These are phyloP conservation scores for Corynascus novoguineensis DNA, from an alignment of 495 filamentous ascomycete genomes.

Conservation along the genomic window DNA sequence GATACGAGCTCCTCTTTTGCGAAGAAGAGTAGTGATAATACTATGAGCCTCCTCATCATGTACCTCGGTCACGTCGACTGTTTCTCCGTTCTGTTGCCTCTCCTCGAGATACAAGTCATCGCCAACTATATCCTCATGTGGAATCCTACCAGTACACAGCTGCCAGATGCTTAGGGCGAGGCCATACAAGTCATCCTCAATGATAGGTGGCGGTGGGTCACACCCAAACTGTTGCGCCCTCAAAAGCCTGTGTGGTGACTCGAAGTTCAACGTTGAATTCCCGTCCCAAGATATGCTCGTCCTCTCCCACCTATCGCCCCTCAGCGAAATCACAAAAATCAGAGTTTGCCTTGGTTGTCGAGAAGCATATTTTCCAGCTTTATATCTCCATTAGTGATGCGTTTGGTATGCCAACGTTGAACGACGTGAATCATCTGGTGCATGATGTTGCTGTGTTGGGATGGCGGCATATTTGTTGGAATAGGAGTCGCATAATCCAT, in stretches of 20 bases:
- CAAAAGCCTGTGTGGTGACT: constrained; percentile 8
- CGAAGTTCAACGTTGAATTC: neutral
- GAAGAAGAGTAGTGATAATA: constrained; percentile 6
- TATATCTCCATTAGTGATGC: constrained; percentile 6
- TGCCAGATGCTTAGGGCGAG: constrained; percentile 14
- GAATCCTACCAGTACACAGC: constrained; percentile 8
- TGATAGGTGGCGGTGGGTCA: neutral
- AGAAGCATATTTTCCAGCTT: constrained; percentile 10
- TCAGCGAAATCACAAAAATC: constrained; percentile 2
- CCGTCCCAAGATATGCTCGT: neutral
- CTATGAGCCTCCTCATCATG: constrained; percentile 1
- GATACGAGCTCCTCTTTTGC: constrained; percentile 11
- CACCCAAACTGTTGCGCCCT: neutral
- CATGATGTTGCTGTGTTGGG: constrained; percentile 5
- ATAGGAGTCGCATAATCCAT: constrained; percentile 6
- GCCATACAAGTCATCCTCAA: constrained; percentile 11
- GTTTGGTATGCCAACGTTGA: constrained; percentile 1
- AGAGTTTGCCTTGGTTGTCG: neutral
- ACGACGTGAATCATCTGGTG: constrained; percentile 9
- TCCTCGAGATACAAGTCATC: neutral
- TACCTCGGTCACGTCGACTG: neutral
- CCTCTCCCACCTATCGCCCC: constrained; percentile 10
- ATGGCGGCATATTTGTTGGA: neutral
- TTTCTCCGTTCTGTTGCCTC: constrained; percentile 7
- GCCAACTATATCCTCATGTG: constrained; percentile 1